A percentile compares a stretch with the other conserved stretches of the same genome.
Evolutionary conservation across 140 eudicot species (phyloP).

Genomic region (Cichorium intybus): DNA sequence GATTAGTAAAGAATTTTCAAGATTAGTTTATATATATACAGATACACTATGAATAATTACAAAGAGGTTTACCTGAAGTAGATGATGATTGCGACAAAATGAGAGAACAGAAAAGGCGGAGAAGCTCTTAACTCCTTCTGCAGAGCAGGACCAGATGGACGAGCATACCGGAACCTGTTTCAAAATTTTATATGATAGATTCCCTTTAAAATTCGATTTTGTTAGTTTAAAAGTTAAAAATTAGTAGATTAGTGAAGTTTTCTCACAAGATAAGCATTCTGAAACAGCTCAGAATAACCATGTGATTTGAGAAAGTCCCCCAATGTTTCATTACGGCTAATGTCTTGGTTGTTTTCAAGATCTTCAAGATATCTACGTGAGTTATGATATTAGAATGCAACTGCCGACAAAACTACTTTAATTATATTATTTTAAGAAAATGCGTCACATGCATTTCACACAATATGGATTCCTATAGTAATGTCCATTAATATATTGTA

Average conservation of each 20-base stretch:
- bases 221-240: not conserved
- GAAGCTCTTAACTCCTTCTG: conserved; percentile 80
- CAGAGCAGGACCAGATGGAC: conserved; percentile 94
- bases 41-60: not conserved
- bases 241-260: not conserved
- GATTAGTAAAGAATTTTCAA: not conserved
- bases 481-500: conserved; percentile 9
- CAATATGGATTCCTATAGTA: not conserved
- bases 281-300: conserved; percentile 87
- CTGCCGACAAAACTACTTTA: not conserved
- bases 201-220: not conserved
- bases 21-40: not conserved
- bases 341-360: conserved; percentile 70
- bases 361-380: conserved; percentile 77
- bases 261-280: conserved; percentile 85
- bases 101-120: conserved; percentile 85
- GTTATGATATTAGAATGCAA: not conserved
- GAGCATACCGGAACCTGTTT: conserved; percentile 80
- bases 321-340: conserved; percentile 71
- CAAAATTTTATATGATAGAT: not conserved
- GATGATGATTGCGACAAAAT: conserved; percentile 89
- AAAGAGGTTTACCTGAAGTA: conserved; percentile 63
- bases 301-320: conserved; percentile 74
- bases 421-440: not conserved
- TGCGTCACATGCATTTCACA: not conserved